phyloP scores from a whole-genome alignment of 2,329 filamentous ascomycete genomes.

The Xylariaceae sp. region DNA sequence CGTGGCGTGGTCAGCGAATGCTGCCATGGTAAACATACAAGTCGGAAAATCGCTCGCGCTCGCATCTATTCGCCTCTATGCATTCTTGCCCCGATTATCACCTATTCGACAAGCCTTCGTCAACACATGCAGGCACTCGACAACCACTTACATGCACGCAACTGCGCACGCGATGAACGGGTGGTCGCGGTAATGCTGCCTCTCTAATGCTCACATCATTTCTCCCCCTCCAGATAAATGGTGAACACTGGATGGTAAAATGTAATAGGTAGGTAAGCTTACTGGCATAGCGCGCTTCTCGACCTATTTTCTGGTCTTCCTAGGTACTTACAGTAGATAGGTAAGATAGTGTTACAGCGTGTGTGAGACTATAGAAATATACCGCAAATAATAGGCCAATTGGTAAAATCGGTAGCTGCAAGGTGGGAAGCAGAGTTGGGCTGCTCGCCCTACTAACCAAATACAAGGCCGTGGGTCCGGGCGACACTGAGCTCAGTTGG shows the following conservation, averaged over 20 bases:
- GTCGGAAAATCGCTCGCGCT: conserved; percentile 1
- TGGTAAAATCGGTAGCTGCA: conserved; percentile 13
- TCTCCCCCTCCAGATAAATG: conserved; percentile 17
- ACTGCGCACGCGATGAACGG: conserved; percentile 23
- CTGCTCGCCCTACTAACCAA: background rate
- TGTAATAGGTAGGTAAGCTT: conserved; percentile 9
- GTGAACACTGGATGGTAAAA: background rate
- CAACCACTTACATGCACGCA: conserved; percentile 19
- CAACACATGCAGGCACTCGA: background rate
- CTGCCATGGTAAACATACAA: conserved; percentile 1
- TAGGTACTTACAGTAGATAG: background rate
- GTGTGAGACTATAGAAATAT: conserved; percentile 14
- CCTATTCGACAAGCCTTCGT: conserved; percentile 12
- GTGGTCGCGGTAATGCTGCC: conserved; percentile 8
- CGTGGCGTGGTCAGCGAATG: conserved; percentile 8
- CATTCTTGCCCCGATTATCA: conserved; percentile 3
- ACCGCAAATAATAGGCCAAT: conserved; percentile 26
- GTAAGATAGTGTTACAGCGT: conserved; percentile 15
- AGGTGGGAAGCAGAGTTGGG: conserved; percentile 8
- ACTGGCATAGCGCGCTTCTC: conserved; percentile 5
- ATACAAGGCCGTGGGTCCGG: no score
- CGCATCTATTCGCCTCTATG: conserved; percentile 4
- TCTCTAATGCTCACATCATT: conserved; percentile 17
- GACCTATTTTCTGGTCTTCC: conserved; percentile 7
- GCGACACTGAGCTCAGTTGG: no score